A percentile compares a stretch with the other conserved stretches of the same genome.
Evolutionary conservation across 176 grass and related monocot genomes (phyloP).

Genomic region (Coix lacrymajobi): DNA sequence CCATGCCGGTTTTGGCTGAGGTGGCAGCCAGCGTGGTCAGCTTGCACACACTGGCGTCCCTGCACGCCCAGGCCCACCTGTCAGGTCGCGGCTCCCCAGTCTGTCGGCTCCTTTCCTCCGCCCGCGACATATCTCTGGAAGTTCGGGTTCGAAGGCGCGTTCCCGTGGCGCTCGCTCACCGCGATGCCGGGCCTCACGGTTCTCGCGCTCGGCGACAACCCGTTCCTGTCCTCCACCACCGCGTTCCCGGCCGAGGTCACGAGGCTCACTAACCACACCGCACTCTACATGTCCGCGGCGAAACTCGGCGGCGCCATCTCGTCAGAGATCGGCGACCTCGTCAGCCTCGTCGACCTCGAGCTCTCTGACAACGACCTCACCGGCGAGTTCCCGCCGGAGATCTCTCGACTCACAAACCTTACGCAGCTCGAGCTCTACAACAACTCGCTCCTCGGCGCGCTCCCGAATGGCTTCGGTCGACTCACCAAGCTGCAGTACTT

Average conservation of each 20-base stretch:
- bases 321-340: constrained; percentile 41
- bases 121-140: no score
- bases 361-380: constrained; percentile 58
- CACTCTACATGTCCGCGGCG: constrained; percentile 51
- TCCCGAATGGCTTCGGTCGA: constrained; percentile 52
- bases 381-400: constrained; percentile 61
- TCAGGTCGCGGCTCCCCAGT: no score
- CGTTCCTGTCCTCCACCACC: constrained; percentile 6
- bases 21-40: no score
- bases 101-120: no score
- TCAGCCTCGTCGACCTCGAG: constrained; percentile 48
- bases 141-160: constrained; percentile 63
- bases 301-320: constrained; percentile 70
- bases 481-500: constrained; percentile 43
- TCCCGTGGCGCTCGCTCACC: constrained; percentile 63
- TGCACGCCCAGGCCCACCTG: no score
- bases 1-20: no score
- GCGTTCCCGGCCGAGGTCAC: constrained; percentile 47
- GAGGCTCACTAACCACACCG: constrained; percentile 39
- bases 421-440: constrained; percentile 70
- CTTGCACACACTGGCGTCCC: no score
- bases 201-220: constrained; percentile 66
- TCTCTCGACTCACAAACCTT: constrained; percentile 44
- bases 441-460: constrained; percentile 50
- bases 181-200: constrained; percentile 33